Percentiles rank a stretch among this genome's conserved stretches.
Conservation (phyloP, 352 stramenopile species). For the Pythium dissotocum region DNA sequence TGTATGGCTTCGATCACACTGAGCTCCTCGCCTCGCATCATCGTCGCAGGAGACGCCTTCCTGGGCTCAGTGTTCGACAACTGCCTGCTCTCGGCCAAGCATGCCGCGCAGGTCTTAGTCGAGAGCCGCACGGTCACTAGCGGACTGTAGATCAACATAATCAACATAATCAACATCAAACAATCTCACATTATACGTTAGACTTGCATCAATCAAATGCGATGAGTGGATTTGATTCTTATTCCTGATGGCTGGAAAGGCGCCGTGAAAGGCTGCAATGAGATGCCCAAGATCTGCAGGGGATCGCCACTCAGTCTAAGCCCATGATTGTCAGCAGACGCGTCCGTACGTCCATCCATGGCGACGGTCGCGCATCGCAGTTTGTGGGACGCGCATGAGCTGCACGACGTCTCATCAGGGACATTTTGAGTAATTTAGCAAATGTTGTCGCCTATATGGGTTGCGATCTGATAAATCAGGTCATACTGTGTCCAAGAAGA, state of each 20-base stretch:
- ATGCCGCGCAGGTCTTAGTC: conserved; percentile 17
- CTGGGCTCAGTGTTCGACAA: conserved; percentile 73
- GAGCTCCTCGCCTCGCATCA: conserved; percentile 50
- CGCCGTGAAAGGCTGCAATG: neutral
- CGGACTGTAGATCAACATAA: conserved; percentile 31
- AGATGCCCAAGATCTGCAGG: neutral
- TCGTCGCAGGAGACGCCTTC: conserved; percentile 69
- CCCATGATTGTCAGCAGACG: neutral
- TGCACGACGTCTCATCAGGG: conserved; percentile 12
- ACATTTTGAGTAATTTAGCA: neutral
- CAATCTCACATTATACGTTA: neutral
- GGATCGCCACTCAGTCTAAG: neutral
- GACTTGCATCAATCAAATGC: too few species aligned
- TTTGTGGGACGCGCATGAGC: neutral
- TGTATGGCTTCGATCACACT: conserved; percentile 38
- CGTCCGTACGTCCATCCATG: neutral
- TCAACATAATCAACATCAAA: neutral
- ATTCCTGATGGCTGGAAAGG: neutral
- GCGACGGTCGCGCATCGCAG: conserved; percentile 1
- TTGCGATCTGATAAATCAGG: conserved; percentile 2
- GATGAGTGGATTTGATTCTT: neutral
- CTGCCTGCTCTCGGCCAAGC: conserved; percentile 64
- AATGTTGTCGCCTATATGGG: neutral
- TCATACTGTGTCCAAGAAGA: neutral
- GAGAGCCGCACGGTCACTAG: conserved; percentile 25